phyloP scores from a whole-genome alignment of 2,329 filamentous ascomycete genomes.

The Pseudocercospora macadamiae region DNA sequence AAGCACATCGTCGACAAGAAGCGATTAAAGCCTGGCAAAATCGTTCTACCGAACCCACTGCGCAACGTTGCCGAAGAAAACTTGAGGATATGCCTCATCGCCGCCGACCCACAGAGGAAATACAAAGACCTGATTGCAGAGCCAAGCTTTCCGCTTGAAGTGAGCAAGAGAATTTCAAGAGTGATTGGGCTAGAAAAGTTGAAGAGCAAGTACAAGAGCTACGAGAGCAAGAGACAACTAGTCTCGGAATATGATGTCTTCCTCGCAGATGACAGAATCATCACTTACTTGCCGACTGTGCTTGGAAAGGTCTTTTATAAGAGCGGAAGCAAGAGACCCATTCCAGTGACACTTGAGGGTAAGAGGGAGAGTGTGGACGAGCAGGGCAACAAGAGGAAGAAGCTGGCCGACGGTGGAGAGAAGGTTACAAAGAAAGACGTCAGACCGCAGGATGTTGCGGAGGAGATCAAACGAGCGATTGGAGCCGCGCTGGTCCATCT shows the following conservation, averaged over 20 bases:
- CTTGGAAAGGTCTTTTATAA: conserved; percentile 95
- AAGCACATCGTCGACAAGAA: conserved; percentile 72
- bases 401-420: conserved; percentile 43
- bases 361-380: conserved; percentile 51
- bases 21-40: conserved; percentile 81
- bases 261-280: conserved; percentile 85
- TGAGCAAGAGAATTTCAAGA: conserved; percentile 53
- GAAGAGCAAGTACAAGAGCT: conserved; percentile 85
- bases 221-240: conserved; percentile 83
- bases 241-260: conserved; percentile 88
- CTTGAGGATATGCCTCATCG: conserved; percentile 82
- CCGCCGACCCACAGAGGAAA: conserved; percentile 76
- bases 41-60: conserved; percentile 60
- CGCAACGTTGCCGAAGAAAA: conserved; percentile 53
- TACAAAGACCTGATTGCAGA: conserved; percentile 88
- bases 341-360: conserved; percentile 75
- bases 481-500: conserved; percentile 79
- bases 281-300: conserved; percentile 69
- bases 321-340: conserved; percentile 77
- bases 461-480: conserved; percentile 79
- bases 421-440: conserved; percentile 51
- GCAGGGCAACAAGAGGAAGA: conserved; percentile 55
- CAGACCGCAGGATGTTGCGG: conserved; percentile 68
- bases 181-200: conserved; percentile 84
- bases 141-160: conserved; percentile 58